Evolutionary conservation across 495 filamentous ascomycete genomes (phyloP), one percentile per base, ranked within the genome.

Genomic region (Podospora anserina): DNA sequence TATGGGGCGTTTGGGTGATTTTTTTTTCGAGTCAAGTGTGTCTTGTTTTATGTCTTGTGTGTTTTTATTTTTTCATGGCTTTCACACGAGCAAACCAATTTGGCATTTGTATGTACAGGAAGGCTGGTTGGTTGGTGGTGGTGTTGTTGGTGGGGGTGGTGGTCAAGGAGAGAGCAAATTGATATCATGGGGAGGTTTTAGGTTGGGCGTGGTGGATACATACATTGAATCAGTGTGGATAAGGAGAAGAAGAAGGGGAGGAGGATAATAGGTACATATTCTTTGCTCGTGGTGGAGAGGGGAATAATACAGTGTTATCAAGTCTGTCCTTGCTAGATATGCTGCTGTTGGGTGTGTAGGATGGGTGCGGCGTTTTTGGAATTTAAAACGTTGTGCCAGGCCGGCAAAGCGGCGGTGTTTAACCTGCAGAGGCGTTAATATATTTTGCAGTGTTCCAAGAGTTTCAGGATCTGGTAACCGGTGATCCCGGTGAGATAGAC

Each of bases 1-100:
- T 58, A 58, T 58, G n/a, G 23, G 55, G 55, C 55, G 55, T 58
- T 26, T 19, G 55, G 55, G 55, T 26, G 55, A 20, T 6, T 62
- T n/a, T n/a, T 32, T 7, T 32, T 62, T 39, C 20, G 1, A 23
- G 23, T 62, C 20, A 9, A 13, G 16, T 34, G 59, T 61, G 16
- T 61, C 23, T 58, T 27, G 23, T 18, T 58, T 32, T 32, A 32
- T 32, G 23, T 23, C 23, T 23, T 32, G 58, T 61, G 16, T 61
- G 7, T 20, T 27, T 7, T 18, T 58, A 20, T 58, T 58, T 27
- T 49, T 49, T 49, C 39, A 3, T 16, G 13, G 7, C 13, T 2
- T 11, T 49, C 39, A 49, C 9, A 49, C 30, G 30, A 23, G 23
- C 23, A 23, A 49, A 18, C 39, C 7, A 13, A 49, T 49, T 49